Percentiles rank a stretch among this genome's conserved stretches.
Conservation (phyloP, 352 stramenopile species). For the Phytopythium chamaehyphon region DNA sequence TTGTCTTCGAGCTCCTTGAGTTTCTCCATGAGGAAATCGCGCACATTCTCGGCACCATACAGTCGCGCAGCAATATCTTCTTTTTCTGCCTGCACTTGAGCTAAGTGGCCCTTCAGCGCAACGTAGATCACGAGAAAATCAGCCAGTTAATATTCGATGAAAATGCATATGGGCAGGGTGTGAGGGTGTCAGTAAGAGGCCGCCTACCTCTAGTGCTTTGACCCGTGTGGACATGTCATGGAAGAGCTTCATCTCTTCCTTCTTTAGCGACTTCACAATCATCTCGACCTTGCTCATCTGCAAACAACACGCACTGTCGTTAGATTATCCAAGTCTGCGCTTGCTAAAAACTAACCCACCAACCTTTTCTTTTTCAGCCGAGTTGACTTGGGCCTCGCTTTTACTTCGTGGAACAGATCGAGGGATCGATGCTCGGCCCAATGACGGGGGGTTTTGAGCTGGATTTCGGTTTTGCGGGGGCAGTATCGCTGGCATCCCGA, state of each 20-base stretch:
- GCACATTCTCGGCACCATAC: constrained; percentile 72
- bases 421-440: background rate
- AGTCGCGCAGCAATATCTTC: constrained; percentile 68
- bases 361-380: constrained; percentile 41
- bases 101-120: constrained; percentile 60
- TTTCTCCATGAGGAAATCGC: constrained; percentile 85
- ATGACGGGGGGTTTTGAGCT: constrained; percentile 9
- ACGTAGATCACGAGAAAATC: no score
- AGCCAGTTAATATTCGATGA: no score
- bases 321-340: background rate
- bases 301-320: background rate
- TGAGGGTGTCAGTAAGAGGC: background rate
- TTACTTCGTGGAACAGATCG: background rate
- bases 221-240: constrained; percentile 78
- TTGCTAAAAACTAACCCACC: background rate
- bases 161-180: no score
- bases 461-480: constrained; percentile 14
- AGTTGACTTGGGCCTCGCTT: constrained; percentile 29
- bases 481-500: constrained; percentile 43
- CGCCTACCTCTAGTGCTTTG: constrained; percentile 58
- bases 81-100: constrained; percentile 69
- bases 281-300: constrained; percentile 70
- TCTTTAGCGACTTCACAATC: constrained; percentile 79
- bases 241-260: constrained; percentile 83
- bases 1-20: constrained; percentile 73